Conservation (phyloP, 805 yeast genomes). For the Candida jianshihensis region DNA sequence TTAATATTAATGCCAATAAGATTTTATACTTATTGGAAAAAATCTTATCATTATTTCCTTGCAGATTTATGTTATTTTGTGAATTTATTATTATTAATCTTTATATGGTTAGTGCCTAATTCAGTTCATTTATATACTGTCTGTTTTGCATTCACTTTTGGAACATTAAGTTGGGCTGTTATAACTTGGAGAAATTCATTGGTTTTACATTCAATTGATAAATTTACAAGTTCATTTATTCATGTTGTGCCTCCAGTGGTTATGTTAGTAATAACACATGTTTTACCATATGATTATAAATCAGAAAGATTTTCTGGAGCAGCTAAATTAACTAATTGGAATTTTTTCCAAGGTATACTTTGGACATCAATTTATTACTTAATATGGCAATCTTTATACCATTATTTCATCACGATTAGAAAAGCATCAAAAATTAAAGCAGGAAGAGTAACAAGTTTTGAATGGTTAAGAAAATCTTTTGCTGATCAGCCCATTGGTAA, state of each 20-base stretch:
- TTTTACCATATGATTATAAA: slow-evolving; percentile 43
- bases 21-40: slow-evolving; percentile 72
- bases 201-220: slow-evolving; percentile 86
- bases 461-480: slow-evolving; percentile 70
- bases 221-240: slow-evolving; percentile 84
- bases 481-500: slow-evolving; percentile 58
- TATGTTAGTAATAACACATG: slow-evolving; percentile 81
- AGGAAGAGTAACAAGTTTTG: slow-evolving; percentile 85
- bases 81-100: slow-evolving; percentile 59
- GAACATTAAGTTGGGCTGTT: slow-evolving; percentile 88
- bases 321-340: slow-evolving; percentile 60
- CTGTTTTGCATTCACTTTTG: slow-evolving; percentile 82
- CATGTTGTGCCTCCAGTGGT: slow-evolving; percentile 88
- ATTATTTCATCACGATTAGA: slow-evolving; percentile 82
- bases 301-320: slow-evolving; percentile 74
- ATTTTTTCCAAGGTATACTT: slow-evolving; percentile 58
- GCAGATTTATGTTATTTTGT: slow-evolving; percentile 94
- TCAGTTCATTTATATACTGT: slow-evolving; percentile 70
- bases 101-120: slow-evolving; percentile 77
- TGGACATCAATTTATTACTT: slow-evolving; percentile 80
- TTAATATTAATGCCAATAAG: slow-evolving; percentile 74
- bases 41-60: slow-evolving; percentile 74
- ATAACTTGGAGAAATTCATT: slow-evolving; percentile 93
- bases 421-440: slow-evolving; percentile 73
- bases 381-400: slow-evolving; percentile 86